A percentile compares a stretch with the other conserved stretches of the same genome.
These are phyloP conservation scores for Exophiala sp. DNA, from an alignment of 2,329 filamentous ascomycete species.

Conservation along the genomic window DNA sequence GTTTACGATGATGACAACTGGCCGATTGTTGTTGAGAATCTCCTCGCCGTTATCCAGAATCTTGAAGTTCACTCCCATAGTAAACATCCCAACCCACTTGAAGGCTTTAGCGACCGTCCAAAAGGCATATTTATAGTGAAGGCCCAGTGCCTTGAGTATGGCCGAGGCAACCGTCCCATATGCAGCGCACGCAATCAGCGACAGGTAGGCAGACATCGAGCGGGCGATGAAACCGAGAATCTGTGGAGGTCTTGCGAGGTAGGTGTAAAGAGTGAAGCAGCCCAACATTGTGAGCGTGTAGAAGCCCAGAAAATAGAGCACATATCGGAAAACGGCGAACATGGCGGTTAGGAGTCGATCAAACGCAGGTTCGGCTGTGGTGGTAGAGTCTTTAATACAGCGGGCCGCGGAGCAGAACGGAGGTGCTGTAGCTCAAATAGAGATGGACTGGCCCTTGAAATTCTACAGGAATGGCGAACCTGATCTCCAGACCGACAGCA, in stretches of 20 bases:
- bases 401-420: too few species aligned
- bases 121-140: constrained; percentile 68
- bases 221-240: constrained; percentile 43
- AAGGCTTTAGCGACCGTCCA: constrained; percentile 77
- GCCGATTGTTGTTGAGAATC: constrained; percentile 60
- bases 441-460: background rate
- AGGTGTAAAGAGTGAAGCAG: constrained; percentile 44
- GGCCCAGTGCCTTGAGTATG: constrained; percentile 61
- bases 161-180: constrained; percentile 74
- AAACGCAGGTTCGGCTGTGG: background rate
- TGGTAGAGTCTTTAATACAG: background rate
- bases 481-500: background rate
- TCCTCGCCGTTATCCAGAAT: constrained; percentile 58
- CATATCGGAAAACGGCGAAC: constrained; percentile 32
- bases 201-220: constrained; percentile 43
- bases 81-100: constrained; percentile 67
- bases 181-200: constrained; percentile 47
- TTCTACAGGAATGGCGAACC: background rate
- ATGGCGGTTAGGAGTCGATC: constrained; percentile 13
- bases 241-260: constrained; percentile 34
- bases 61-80: constrained; percentile 72
- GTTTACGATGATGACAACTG: constrained; percentile 87
- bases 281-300: constrained; percentile 57
- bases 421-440: background rate
- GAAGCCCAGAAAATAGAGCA: constrained; percentile 48